Evolutionary conservation across 2,329 filamentous ascomycete species (phyloP), one percentile per base, ranked within the genome.

Genomic region (Sporothrix globosa): DNA sequence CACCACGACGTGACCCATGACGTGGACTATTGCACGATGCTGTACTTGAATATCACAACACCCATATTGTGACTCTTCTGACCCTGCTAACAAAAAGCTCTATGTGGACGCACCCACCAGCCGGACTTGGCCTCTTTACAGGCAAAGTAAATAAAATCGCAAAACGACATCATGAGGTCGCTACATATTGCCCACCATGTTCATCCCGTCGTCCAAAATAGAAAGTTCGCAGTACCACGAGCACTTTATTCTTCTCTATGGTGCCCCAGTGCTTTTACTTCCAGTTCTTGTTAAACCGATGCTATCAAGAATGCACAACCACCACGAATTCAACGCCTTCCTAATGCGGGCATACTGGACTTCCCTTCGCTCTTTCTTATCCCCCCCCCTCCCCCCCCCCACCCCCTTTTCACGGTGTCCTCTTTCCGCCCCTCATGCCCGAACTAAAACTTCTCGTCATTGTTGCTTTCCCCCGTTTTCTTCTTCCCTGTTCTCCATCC

Each of bases 291-390:
- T 7, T 24, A 13, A 27, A 3, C 14, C 14, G 14, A 39, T 39
- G 54, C 11, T 6, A 9, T 14, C n/a, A 19, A 39, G 30, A 6
- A n/a, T 21, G 56, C n/a, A 30, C 56, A 60, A 14, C 56, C 56
- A 60, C 21, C 56, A 44, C 34, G 27, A 61, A 27, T 61, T 46
- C 39, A 27, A 44, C 58, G 39, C 58, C 41, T 63, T 63, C 60
- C 21, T 14, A 10, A 48, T 63, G 14, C n/a, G 60, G 60, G 48
- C 21, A 14, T 21, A 53, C 17, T 50, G 6, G 13, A 6, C 17
- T n/a, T n/a, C n/a, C 19, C 2, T 53, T 24, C 27, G 21, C 52
- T 53, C 52, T 27, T 27, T 53, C 21, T 27, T n/a, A n/a, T n/a
- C n/a, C n/a, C n/a, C 21, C 21, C 21, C 34, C 34, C 5, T 34